These are phyloP conservation scores for Zasmidium cellare DNA, from an alignment of 2,329 filamentous ascomycete genomes.

Conservation along the genomic window DNA sequence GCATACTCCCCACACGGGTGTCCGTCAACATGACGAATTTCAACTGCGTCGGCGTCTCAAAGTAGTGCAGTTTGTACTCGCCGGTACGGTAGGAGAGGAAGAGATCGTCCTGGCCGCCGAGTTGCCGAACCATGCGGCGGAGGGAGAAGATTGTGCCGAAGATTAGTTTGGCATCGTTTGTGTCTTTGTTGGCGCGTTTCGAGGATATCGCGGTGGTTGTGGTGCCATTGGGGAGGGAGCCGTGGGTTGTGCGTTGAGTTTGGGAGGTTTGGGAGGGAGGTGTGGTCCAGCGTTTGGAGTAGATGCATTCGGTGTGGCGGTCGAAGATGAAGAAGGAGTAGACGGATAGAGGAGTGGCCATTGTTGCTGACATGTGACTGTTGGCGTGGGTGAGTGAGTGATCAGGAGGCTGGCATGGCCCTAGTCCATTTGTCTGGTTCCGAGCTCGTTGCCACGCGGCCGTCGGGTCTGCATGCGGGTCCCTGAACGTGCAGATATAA, in stretches of 20 bases:
- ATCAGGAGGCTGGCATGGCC: no score
- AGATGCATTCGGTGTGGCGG: constrained; percentile 97
- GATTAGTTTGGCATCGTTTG: constrained; percentile 92
- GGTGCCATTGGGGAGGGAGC: constrained; percentile 10
- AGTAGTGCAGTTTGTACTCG: constrained; percentile 98
- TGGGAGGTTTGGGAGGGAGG: constrained; percentile 36
- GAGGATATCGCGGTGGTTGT: constrained; percentile 14
- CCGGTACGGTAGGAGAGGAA: constrained; percentile 92
- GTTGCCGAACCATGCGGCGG: constrained; percentile 93
- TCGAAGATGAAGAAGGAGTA: constrained; percentile 99
- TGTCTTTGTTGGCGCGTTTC: constrained; percentile 30
- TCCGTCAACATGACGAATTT: constrained; percentile 98
- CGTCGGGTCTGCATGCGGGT: neutral
- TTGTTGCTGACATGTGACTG: neutral
- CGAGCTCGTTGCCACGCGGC: neutral
- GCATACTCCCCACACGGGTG: constrained; percentile 72
- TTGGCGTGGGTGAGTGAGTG: neutral
- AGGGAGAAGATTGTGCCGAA: constrained; percentile 96
- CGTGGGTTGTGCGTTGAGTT: no score
- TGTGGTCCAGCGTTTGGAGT: constrained; percentile 76
- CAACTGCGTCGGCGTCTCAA: constrained; percentile 93
- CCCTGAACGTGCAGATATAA: constrained; percentile 1
- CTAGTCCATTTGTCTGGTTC: neutral
- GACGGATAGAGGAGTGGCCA: constrained; percentile 68
- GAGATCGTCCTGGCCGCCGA: constrained; percentile 86